Evolutionary conservation across 345 rosid species (phyloP), one percentile per base, ranked within the genome.

Genomic region (Eucalyptus erythrocorys): DNA sequence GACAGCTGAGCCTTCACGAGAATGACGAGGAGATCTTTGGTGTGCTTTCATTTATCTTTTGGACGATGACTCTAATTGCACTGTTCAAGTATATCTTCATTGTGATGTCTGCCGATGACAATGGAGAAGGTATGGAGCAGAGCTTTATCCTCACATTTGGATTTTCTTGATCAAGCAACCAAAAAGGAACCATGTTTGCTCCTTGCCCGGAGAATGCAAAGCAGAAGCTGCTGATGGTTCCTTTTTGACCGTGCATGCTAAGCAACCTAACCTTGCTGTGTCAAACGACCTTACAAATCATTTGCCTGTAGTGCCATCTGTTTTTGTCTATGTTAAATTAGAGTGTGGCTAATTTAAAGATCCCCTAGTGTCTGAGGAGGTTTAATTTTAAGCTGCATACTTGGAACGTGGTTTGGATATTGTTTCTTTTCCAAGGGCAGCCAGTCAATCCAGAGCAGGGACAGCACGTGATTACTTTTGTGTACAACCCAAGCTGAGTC

Each of bases 21-120:
- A 86, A 93, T 47, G 99, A 97, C 87, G 99, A 96, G 91, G 95
- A 94, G 88, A 92, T 96, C 88, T 96, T 92, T 66, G 98, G 99
- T 30, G 96, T 96, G 19, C 94, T 97, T 89, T 97, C 99, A 66
- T 95, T 96, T 82, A 94, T 96, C 53, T 97, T 97, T 92, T 97
- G 99, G 98, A 96, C 98, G 43, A 89, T 97, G 79, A 96, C 99
- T n/a, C 79, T 97, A 86, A 89, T 96, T 37, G 95, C 96, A 27
- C 94, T 97, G 88, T 91, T 96, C 87, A 97, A 97, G 87, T 97
- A 97, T 88, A 90, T 91, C 89, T 90, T 94, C 90, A 89, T 97
- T 85, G 96, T 95, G 89, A 91, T 96, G 87, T 92, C 94, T 45
- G 96, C 96, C 21, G 92, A 96, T 92, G 99, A 97, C 88, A 96